A percentile compares a stretch with the other conserved stretches of the same genome.
These are phyloP conservation scores for Talaromyces sp. DNA, from an alignment of 2,329 filamentous ascomycete species.

Conservation along the genomic window DNA sequence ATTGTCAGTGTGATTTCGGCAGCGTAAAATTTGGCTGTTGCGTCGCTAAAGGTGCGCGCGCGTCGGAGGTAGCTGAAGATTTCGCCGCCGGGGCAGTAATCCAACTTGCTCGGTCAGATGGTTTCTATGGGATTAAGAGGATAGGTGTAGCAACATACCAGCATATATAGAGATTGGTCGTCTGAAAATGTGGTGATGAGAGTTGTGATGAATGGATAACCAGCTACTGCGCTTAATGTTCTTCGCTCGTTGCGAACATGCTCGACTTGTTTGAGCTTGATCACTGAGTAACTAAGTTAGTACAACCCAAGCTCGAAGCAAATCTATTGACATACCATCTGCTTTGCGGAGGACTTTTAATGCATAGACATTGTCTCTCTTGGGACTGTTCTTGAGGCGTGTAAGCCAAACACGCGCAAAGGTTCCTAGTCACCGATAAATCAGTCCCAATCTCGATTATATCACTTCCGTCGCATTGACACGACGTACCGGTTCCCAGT, in stretches of 20 bases:
- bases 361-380: constrained; percentile 41
- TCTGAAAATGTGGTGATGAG: constrained; percentile 64
- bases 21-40: constrained; percentile 63
- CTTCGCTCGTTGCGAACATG: constrained; percentile 66
- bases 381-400: constrained; percentile 37
- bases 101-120: constrained; percentile 45
- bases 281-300: constrained; percentile 35
- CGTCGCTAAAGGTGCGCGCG: constrained; percentile 60
- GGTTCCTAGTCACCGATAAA: constrained; percentile 37
- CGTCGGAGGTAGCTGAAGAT: constrained; percentile 64
- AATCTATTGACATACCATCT: constrained; percentile 39
- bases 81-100: constrained; percentile 66
- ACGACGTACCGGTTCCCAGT: constrained; percentile 45
- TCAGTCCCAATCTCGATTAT: constrained; percentile 1
- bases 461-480: background rate
- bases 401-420: constrained; percentile 53
- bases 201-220: constrained; percentile 65
- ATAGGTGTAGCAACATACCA: constrained; percentile 33
- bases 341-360: constrained; percentile 51
- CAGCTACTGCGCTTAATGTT: constrained; percentile 59
- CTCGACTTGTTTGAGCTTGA: constrained; percentile 65
- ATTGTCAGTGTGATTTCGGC: constrained; percentile 65
- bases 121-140: background rate
- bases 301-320: background rate
- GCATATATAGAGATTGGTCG: constrained; percentile 55